phyloP scores from a whole-genome alignment of 495 filamentous ascomycete species.

The Penicillium malachiteum region DNA sequence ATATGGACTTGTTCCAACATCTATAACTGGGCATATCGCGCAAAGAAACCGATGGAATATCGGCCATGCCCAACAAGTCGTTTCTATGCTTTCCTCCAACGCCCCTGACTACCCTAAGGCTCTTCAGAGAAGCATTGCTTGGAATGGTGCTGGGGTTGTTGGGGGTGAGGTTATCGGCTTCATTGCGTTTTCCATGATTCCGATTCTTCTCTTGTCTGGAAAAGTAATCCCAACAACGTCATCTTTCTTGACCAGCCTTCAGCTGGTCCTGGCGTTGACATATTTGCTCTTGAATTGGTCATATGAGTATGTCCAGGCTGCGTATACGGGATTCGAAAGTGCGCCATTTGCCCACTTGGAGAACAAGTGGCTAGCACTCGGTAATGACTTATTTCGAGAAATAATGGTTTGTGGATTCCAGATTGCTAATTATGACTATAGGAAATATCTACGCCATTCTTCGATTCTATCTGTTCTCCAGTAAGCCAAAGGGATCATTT shows the following conservation, averaged over 20 bases:
- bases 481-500: constrained; percentile 37
- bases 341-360: constrained; percentile 31
- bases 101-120: constrained; percentile 12
- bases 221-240: constrained; percentile 16
- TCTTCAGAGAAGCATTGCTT: constrained; percentile 28
- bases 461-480: constrained; percentile 30
- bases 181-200: constrained; percentile 23
- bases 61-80: constrained; percentile 36
- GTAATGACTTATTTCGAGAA: too few relatives aligned
- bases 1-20: constrained; percentile 51
- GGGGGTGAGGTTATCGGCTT: constrained; percentile 17
- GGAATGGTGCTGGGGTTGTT: constrained; percentile 27
- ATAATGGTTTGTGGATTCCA: too few relatives aligned
- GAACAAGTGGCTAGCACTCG: constrained; percentile 33
- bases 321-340: constrained; percentile 16
- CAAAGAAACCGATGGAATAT: constrained; percentile 50
- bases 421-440: constrained; percentile 3
- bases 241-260: constrained; percentile 4
- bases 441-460: constrained; percentile 29
- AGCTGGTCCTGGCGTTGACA: constrained; percentile 17
- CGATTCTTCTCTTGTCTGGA: constrained; percentile 19
- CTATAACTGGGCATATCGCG: constrained; percentile 47
- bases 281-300: constrained; percentile 25
- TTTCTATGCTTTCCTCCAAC: constrained; percentile 14
- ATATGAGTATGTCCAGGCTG: constrained; percentile 25